These are phyloP conservation scores for Trichoderma harzianum DNA, from an alignment of 2,329 filamentous ascomycete genomes.

Conservation along the genomic window DNA sequence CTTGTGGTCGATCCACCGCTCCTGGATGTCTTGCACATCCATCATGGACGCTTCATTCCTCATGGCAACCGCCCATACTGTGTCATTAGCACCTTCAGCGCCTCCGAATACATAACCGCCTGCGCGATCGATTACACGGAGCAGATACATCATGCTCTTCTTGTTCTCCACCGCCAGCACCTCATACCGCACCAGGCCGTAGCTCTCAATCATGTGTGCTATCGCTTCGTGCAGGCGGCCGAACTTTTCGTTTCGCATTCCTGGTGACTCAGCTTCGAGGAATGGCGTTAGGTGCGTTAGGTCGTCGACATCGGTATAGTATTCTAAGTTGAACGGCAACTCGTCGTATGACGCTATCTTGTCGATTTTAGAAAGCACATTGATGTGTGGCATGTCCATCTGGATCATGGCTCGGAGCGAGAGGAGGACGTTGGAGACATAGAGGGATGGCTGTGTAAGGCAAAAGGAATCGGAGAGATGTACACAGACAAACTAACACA, in stretches of 20 bases:
- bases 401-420: conserved; percentile 96
- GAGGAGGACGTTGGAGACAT: conserved; percentile 89
- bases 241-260: conserved; percentile 70
- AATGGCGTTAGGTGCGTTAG: conserved; percentile 78
- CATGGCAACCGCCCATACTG: conserved; percentile 96
- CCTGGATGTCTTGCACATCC: conserved; percentile 87
- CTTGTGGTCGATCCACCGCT: conserved; percentile 89
- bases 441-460: conserved; percentile 87
- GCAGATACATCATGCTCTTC: conserved; percentile 88
- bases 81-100: conserved; percentile 89
- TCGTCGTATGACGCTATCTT: conserved; percentile 82
- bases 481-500: conserved; percentile 75
- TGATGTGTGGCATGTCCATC: conserved; percentile 93
- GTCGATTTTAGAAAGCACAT: conserved; percentile 97
- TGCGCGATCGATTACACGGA: conserved; percentile 86
- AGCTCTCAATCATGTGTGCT: conserved; percentile 81
- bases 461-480: conserved; percentile 94
- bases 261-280: conserved; percentile 74
- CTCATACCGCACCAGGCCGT: conserved; percentile 86
- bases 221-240: conserved; percentile 81
- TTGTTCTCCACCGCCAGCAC: conserved; percentile 96
- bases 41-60: conserved; percentile 69
- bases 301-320: conserved; percentile 96
- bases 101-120: conserved; percentile 90
- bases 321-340: conserved; percentile 92